Evolutionary conservation across 805 yeast genomes (phyloP), one percentile per base, ranked within the genome.

Genomic region (Pichia membranifaciens): DNA sequence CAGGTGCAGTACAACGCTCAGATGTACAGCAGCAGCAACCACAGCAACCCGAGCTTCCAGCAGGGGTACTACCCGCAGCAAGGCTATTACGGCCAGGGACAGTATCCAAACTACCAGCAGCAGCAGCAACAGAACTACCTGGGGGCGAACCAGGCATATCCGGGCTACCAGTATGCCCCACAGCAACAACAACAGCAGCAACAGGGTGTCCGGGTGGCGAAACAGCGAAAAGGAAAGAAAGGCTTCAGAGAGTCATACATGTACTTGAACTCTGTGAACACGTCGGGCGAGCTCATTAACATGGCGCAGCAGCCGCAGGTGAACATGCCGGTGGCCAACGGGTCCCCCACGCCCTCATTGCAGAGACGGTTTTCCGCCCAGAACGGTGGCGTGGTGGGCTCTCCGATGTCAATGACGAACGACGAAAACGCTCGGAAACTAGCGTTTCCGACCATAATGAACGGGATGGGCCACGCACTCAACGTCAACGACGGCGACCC

Each of bases 351-450:
- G n/a, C n/a, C n/a, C n/a, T 3, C n/a, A 34, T 8, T 41, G 15
- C 50, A 45, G 21, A 48, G 53, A 43, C 34, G 47, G 12, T 43
- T 50, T 29, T 47, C 49, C 2, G 42, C 44, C 4, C 47, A 44
- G 17, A 43, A 44, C 36, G 51, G 44, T 3, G 53, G 48, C 3
- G 43, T 55, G 13, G 51, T 61, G 20, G 58, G 58, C 5, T 54
- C 63, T 4, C 64, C 65, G 3, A 46, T 43, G 50, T 45, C 58
- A 6, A 25, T 47, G 5, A 45, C 44, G 15, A 39, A 42, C n/a
- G 53, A 51, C 12, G 48, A 42, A 16, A 12, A 37, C 5, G 45
- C 46, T 8, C 45, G 49, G 12, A 49, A 64, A 29, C 10, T 56
- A 4, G 60, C 67, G 1, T 50, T 62, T 4, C 57, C 31, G 15